These are phyloP conservation scores for Ustilago esculenta DNA, from an alignment of 1,284 basidiomycete genomes.

Conservation along the genomic window DNA sequence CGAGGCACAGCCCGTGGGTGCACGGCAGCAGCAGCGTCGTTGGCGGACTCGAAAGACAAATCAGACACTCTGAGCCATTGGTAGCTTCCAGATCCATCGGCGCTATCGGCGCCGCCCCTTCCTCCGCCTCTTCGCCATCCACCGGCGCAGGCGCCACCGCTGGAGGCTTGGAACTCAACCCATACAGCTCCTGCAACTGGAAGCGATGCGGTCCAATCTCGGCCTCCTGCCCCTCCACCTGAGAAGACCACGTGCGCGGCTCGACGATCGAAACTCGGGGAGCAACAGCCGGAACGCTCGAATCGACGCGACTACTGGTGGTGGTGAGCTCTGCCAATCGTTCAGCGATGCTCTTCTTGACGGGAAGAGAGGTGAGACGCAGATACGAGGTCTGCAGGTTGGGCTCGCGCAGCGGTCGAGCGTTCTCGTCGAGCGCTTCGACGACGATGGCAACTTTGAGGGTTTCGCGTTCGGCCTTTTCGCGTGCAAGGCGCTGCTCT, in stretches of 20 bases:
- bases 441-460: slow-evolving; percentile 59
- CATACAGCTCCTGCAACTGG: slow-evolving; percentile 65
- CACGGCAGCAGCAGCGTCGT: slow-evolving; percentile 64
- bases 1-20: slow-evolving; percentile 64
- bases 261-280: not conserved
- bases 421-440: slow-evolving; percentile 63
- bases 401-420: slow-evolving; percentile 48
- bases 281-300: not conserved
- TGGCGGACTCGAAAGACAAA: slow-evolving; percentile 61
- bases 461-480: slow-evolving; percentile 58
- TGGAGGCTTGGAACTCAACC: slow-evolving; percentile 52
- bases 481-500: slow-evolving; percentile 50
- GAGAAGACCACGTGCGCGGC: slow-evolving; percentile 42
- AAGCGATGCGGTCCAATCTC: slow-evolving; percentile 63
- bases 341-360: slow-evolving; percentile 17
- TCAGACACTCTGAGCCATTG: slow-evolving; percentile 61
- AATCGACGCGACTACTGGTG: not conserved
- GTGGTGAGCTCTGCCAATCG: slow-evolving; percentile 7
- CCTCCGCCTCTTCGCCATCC: slow-evolving; percentile 24
- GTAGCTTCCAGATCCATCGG: slow-evolving; percentile 38
- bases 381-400: slow-evolving; percentile 62
- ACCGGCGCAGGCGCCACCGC: slow-evolving; percentile 27
- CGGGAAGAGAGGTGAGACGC: slow-evolving; percentile 49
- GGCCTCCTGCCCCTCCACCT: slow-evolving; percentile 62
- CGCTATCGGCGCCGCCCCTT: slow-evolving; percentile 6